Base-by-base conservation (phyloP, 768 basidiomycete species). In the Leccinum arenicola region DNA sequence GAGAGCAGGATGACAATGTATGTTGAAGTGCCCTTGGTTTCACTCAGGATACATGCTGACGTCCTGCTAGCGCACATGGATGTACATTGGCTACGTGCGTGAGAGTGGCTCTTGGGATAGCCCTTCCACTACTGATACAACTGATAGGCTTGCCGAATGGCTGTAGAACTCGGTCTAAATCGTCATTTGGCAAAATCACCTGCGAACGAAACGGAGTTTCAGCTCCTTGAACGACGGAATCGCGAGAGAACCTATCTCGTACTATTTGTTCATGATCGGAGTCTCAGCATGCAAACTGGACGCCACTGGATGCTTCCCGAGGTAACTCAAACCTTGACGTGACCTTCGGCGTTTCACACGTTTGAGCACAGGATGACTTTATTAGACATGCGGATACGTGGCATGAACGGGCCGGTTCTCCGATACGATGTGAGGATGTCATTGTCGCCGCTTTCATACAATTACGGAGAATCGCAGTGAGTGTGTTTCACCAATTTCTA, bases 241-340 rank as follows among this genome's bases (percentile, higher is more conserved):
- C 81, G 89, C 62, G 92, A 94, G 74, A 83, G 91, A 60, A 92
- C 91, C 2, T 93, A 91, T 71, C 83, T 94, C 51, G 90, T 94
- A 14, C 74, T 94, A 14, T 94, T 89, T 66, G 86, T 91, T 47
- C 92, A 94, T 66, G 91, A 94, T 72, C 86, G 91, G 55, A 90
- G 88, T 67, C 79, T 93, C 50, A 89, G 87, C 74, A 92, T 88
- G 73, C 91, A 93, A 72, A 93, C 91, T 2, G 92, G 91, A 51
- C 80, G 88, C 47, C 85, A 84, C 60, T 93, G 90, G 90, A 93
- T 93, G 92, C 80, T 94, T 19, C 89, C 88, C 9, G 91, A 93
- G 76, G 80, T 80, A 62, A 36, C 21, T 61, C 52, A 23, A 19
- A 49, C 51, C 49, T 14, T 59, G 27, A 55, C 15, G 49, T 43